phyloP scores from a whole-genome alignment of 257 asterid species.

The Penstemon newberryi region DNA sequence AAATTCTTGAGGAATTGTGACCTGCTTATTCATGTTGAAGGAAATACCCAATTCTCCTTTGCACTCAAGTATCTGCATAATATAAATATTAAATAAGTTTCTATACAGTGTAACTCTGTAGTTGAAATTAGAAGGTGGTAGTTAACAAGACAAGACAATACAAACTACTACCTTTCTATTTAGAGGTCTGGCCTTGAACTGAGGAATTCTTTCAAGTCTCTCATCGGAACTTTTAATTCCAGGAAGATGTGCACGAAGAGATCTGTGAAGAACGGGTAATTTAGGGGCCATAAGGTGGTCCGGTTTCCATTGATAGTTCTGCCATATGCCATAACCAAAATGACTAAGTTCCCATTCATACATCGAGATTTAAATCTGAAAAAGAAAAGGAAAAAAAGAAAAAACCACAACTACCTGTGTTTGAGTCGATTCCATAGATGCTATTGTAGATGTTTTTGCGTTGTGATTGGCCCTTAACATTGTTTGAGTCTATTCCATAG shows the following conservation, averaged over 20 bases:
- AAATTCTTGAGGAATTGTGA: slow-evolving; percentile 82
- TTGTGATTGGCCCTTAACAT: slow-evolving; percentile 78
- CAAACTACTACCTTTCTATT: slow-evolving; percentile 89
- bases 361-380: no score
- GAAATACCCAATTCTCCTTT: slow-evolving; percentile 87
- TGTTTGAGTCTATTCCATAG: slow-evolving; percentile 65
- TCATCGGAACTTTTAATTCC: slow-evolving; percentile 67
- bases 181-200: slow-evolving; percentile 89
- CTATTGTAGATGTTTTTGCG: slow-evolving; percentile 67
- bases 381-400: no score
- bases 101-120: no score
- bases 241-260: slow-evolving; percentile 82
- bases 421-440: slow-evolving; percentile 61
- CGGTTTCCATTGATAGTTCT: slow-evolving; percentile 72
- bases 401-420: no score
- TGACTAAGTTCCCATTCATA: no score
- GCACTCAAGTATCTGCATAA: slow-evolving; percentile 77
- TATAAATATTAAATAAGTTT: no score
- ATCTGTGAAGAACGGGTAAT: slow-evolving; percentile 77
- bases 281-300: slow-evolving; percentile 77
- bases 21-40: slow-evolving; percentile 73
- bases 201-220: slow-evolving; percentile 67
- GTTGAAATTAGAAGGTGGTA: neutral
- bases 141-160: neutral
- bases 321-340: no score